A percentile compares a stretch with the other conserved stretches of the same genome.
phyloP scores from a whole-genome alignment of 1,284 basidiomycete species.

The Athelia psychrophila region DNA sequence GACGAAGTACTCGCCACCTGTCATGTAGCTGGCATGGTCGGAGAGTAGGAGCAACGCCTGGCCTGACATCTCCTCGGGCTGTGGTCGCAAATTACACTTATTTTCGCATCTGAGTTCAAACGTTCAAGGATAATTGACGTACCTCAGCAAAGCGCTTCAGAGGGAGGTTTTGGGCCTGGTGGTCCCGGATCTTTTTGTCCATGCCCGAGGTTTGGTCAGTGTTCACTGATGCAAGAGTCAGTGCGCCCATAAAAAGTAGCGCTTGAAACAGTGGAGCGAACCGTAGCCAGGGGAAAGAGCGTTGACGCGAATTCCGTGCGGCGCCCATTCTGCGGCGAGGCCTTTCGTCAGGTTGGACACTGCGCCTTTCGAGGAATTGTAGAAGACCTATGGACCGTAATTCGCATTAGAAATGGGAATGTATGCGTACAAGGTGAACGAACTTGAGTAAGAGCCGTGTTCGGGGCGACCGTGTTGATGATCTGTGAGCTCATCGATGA shows the following conservation, averaged over 20 bases:
- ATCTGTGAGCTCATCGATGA: conserved; percentile 50
- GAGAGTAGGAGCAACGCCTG: conserved; percentile 44
- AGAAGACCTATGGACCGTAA: conserved; percentile 46
- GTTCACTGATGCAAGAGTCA: conserved; percentile 22
- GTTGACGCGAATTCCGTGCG: conserved; percentile 54
- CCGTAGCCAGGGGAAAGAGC: conserved; percentile 60
- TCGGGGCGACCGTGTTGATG: conserved; percentile 36
- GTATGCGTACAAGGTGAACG: background rate
- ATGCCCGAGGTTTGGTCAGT: conserved; percentile 35
- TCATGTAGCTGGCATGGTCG: conserved; percentile 37
- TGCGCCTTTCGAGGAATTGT: conserved; percentile 60
- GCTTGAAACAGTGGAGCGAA: conserved; percentile 19
- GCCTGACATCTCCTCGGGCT: conserved; percentile 42
- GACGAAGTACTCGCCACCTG: conserved; percentile 39
- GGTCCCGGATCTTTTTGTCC: conserved; percentile 27
- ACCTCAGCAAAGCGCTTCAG: conserved; percentile 40
- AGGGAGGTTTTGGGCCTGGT: conserved; percentile 34
- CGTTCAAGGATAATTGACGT: background rate
- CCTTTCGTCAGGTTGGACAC: conserved; percentile 54
- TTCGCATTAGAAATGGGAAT: background rate
- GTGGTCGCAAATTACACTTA: background rate
- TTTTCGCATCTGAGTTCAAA: no score
- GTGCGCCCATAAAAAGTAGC: background rate
- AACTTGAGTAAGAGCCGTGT: conserved; percentile 34
- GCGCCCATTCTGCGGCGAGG: conserved; percentile 62